Evolutionary conservation across 129 eudicot genomes (phyloP).

Genomic region (Oenanthe sinensis): DNA sequence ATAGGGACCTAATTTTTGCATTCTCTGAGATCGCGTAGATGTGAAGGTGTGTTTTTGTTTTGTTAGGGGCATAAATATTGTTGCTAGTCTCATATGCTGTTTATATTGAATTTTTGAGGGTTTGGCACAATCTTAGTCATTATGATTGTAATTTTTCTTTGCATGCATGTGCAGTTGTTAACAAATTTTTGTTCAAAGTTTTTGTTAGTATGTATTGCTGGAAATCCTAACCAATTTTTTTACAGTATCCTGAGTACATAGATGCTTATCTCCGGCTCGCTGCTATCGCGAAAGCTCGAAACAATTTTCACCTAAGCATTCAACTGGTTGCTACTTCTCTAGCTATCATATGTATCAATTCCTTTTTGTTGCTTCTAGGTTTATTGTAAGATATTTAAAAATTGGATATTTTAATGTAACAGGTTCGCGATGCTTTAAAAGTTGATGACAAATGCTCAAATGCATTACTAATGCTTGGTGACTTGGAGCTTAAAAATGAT

Average conservation of each 20-base stretch:
- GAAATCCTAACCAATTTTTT: slow-evolving; percentile 14
- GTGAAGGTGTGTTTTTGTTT: neutral
- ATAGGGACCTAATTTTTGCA: too few species aligned
- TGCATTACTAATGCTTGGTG: slow-evolving; percentile 89
- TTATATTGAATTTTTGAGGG: neutral
- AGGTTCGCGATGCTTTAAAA: slow-evolving; percentile 82
- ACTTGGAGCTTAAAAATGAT: slow-evolving; percentile 93
- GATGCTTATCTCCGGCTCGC: slow-evolving; percentile 98
- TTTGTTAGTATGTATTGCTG: slow-evolving; percentile 3
- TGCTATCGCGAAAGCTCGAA: slow-evolving; percentile 87
- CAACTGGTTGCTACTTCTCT: slow-evolving; percentile 59
- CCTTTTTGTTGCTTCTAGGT: neutral
- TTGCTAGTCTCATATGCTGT: neutral
- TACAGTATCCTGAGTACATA: slow-evolving; percentile 83
- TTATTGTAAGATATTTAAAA: slow-evolving; percentile 6
- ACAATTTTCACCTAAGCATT: slow-evolving; percentile 67
- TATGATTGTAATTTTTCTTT: neutral
- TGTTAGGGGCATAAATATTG: neutral
- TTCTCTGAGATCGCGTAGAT: too few species aligned
- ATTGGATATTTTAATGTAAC: slow-evolving; percentile 14
- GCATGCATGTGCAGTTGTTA: neutral
- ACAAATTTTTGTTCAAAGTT: neutral
- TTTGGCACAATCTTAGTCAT: neutral
- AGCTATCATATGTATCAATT: slow-evolving; percentile 1
- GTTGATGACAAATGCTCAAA: slow-evolving; percentile 87